Base-by-base conservation (phyloP, 1,284 basidiomycete genomes). In the Papiliotrema laurentii region DNA sequence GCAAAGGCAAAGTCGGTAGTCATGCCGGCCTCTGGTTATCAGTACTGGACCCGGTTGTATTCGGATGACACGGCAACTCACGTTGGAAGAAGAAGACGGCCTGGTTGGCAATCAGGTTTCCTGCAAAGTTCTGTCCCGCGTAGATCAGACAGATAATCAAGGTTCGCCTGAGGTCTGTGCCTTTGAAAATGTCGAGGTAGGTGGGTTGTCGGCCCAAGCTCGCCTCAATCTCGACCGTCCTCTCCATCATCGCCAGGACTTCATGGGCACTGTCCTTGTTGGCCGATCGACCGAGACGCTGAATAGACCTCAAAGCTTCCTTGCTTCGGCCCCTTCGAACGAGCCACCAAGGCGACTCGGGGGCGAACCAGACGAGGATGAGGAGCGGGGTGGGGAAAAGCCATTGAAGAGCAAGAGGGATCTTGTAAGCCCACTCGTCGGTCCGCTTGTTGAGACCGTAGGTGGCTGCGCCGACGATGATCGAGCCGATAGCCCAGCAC, bases 281-380 rank as follows among this genome's bases (percentile, higher is more conserved):
- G 2, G 59, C 52, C 30, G 50, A 51, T 13, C 48, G 41, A 13
- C 61, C 63, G 16, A 68, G 58, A 21, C 60, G 56, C 13, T 53
- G 43, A 39, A 68, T 39, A 1, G 62, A 64, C 26, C 43, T 41
- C 14, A 41, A 45, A 21, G 76, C 78, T 7, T 77, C 69, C 11
- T 74, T 75, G 51, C 64, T 47, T 5, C 71, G 60, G 19, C 72
- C 75, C 48, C 76, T 64, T 22, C 77, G 71, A 34, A 78, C 76
- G 24, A 78, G 64, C 73, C 73, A 78, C 76, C 75, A 78, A 36
- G 73, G 76, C 25, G 62, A 64, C 39, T 66, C 64, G 33, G 64
- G 64, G 1, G 64, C 64, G 37, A 63, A 44, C 52, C 54, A 64
- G 22, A 64, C 50, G 43, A 65, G 51, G 27, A 66, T 47, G 19